A percentile compares a stretch with the other conserved stretches of the same genome.
phyloP scores from a whole-genome alignment of 768 basidiomycete species.

The Boletus coccyginus region DNA sequence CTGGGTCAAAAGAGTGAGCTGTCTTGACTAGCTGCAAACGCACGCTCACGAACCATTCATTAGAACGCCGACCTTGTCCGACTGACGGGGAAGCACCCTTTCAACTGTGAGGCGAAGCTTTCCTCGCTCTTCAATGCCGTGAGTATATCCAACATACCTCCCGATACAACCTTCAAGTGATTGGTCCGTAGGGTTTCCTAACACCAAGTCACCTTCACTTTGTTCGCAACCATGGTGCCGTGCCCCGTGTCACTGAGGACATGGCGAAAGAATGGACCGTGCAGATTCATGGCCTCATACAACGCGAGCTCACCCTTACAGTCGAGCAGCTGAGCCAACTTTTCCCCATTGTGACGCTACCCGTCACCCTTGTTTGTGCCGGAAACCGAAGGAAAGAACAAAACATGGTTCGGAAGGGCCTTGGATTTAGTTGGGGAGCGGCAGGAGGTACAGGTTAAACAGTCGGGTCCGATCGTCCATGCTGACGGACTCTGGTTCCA shows the following conservation, averaged over 20 bases:
- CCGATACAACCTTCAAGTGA: neutral
- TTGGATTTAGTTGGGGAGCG: slow-evolving; percentile 57
- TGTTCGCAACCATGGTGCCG: slow-evolving; percentile 64
- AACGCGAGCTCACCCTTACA: slow-evolving; percentile 36
- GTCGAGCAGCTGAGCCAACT: slow-evolving; percentile 41
- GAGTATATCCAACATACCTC: slow-evolving; percentile 1
- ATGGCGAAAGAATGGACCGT: slow-evolving; percentile 44
- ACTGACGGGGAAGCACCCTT: slow-evolving; percentile 59
- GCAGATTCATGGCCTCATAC: slow-evolving; percentile 38
- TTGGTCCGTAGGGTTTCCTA: slow-evolving; percentile 43
- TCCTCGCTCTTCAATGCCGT: slow-evolving; percentile 41
- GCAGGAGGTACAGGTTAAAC: slow-evolving; percentile 32
- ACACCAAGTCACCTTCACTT: slow-evolving; percentile 53
- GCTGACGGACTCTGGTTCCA: slow-evolving; percentile 10
- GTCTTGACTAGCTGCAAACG: neutral
- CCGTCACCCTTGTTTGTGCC: slow-evolving; percentile 61
- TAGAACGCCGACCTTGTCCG: slow-evolving; percentile 41
- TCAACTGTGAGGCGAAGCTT: slow-evolving; percentile 54
- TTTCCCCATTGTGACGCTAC: slow-evolving; percentile 56
- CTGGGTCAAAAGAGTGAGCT: slow-evolving; percentile 37
- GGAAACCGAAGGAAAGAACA: slow-evolving; percentile 68
- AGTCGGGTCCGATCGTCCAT: neutral
- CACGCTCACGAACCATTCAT: neutral
- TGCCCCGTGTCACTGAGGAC: slow-evolving; percentile 43
- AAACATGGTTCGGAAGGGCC: slow-evolving; percentile 54